Evolutionary conservation across 768 basidiomycete species (phyloP), one percentile per base, ranked within the genome.

Genomic region (Amanita pseudoporphyria): DNA sequence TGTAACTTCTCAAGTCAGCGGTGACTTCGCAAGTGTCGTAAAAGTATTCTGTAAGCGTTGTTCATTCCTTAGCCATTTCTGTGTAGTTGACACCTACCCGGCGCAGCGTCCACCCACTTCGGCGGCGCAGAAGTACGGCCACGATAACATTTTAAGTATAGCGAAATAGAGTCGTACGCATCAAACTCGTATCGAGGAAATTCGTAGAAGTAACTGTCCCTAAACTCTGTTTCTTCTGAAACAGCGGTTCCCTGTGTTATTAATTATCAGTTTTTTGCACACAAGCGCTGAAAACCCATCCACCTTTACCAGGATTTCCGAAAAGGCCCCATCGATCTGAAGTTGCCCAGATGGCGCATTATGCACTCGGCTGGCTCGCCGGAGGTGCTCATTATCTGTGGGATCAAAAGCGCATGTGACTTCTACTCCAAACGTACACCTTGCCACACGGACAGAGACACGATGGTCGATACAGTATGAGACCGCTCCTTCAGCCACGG

Each of bases 41-140:
- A 75, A 54, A 36, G 72, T 61, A 26, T 75, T 54, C 54, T 13
- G 51, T 36, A 49, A 56, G 57, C 32, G 55, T 54, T 0, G 31
- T 56, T 55, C 33, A 3, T 32, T 5, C 13, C 22, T n/a, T 13
- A 26, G 24, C 7, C 32, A 13, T 6, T 18, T n/a, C 3, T 6
- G 3, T 18, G n/a, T 21, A 35, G 12, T 28, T 2, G 5, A 4
- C n/a, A 39, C 49, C 30, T 51, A 55, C 58, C 52, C 41, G 55
- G 45, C 30, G 60, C 60, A 22, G 53, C 50, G 41, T 62, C 57
- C 16, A 57, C 21, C 57, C 56, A 60, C 9, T 45, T 50, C 6
- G 62, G 62, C 36, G 49, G 44, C 7, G 35, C 33, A 9, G 7
- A 6, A 1, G 39, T 45, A 9, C 28, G 55, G 10, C 60, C 60